Base-by-base conservation (phyloP, 1,284 basidiomycete species). In the Afroboletus lepidellus region DNA sequence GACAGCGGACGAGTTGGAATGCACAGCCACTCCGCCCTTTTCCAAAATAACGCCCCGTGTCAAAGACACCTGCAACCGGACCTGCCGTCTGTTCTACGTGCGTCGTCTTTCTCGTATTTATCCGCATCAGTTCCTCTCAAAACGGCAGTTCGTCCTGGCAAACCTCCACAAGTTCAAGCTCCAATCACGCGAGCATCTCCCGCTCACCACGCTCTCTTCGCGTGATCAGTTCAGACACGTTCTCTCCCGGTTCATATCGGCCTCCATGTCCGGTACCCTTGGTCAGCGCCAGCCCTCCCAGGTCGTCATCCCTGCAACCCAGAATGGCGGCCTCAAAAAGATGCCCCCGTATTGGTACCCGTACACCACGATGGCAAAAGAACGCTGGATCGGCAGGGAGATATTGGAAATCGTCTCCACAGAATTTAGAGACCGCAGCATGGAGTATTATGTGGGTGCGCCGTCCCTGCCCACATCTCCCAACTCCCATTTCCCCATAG, bases 291-390 rank as follows among this genome's bases (percentile, higher is more conserved):
- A 58, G 13, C 60, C 61, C 5, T 59, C 63, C 20, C 42, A 57
- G 20, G 41, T 51, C 43, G 39, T 57, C 36, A 48, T 60, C 3
- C 64, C 64, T 3, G 41, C 24, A 18, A 9, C 54, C 27, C 45
- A 29, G 18, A 45, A 52, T 29, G 62, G 60, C 16, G 84, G 85
- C 5, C 71, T 91, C 50, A 86, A 84, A 66, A 87, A 88, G 66
- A 79, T 88, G 44, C 69, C 83, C 20, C 83, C 88, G 0, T 91
- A 91, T 64, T 91, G 88, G 88, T 86, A 87, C 62, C 84, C 87
- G 2, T 90, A 94, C 69, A 87, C 85, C 20, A 97, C 94, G 1
- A 95, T 90, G 81, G 92, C 93, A 23, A 98, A 98, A 72, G 81
- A 87, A 56, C 80, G 95, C 27, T 98, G 91, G 91, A 78, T 92